phyloP scores from a whole-genome alignment of 352 stramenopile species.

The Aphanomyces euteiches region DNA sequence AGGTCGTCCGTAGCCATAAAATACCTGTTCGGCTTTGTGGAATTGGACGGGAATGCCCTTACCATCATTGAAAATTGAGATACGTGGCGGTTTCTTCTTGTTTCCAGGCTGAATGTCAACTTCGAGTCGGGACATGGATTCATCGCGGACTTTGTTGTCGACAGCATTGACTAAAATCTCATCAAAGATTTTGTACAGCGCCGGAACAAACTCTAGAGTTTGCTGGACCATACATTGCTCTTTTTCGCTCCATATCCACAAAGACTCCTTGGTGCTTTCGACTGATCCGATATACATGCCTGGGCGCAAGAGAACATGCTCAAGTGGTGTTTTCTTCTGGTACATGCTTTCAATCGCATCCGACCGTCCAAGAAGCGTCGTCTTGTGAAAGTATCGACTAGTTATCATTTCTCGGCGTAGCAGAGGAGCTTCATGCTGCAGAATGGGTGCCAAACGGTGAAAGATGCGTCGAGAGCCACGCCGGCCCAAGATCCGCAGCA shows the following conservation, averaged over 20 bases:
- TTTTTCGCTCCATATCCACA: conserved; percentile 64
- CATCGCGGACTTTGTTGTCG: conserved; percentile 90
- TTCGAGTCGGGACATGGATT: conserved; percentile 68
- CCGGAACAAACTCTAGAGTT: conserved; percentile 72
- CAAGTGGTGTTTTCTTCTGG: conserved; percentile 86
- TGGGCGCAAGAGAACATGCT: conserved; percentile 87
- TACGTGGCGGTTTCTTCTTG: conserved; percentile 69
- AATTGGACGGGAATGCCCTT: conserved; percentile 96
- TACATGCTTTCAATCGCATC: conserved; percentile 52
- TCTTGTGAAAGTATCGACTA: background rate
- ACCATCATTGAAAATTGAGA: conserved; percentile 98
- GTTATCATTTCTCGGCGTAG: background rate
- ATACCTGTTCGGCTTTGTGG: conserved; percentile 91
- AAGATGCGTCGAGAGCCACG: background rate
- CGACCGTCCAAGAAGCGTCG: background rate
- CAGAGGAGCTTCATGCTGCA: background rate
- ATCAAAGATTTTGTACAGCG: conserved; percentile 99
- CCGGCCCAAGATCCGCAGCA: background rate
- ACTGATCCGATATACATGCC: conserved; percentile 91
- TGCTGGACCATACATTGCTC: conserved; percentile 64
- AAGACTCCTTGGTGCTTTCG: conserved; percentile 62
- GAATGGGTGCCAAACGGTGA: background rate
- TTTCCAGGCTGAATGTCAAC: conserved; percentile 62
- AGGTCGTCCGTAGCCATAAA: background rate
- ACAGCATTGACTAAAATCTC: conserved; percentile 99